Base-by-base conservation (phyloP, 768 basidiomycete species). In the Brasilioporus rufonigricans region DNA sequence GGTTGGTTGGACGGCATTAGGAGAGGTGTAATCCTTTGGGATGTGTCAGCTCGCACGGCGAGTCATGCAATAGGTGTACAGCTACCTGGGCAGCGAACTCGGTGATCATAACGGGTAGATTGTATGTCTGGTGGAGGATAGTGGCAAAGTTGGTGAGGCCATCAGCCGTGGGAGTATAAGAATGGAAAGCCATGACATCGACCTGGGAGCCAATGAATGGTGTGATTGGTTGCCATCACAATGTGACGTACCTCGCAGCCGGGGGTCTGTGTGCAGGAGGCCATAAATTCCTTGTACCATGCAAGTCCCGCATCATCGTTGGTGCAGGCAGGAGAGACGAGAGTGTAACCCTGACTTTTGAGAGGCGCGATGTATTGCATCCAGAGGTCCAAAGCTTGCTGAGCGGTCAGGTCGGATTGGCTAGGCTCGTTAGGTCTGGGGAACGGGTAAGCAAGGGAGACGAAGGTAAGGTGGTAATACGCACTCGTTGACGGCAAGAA, bases 401-500 rank as follows among this genome's bases (percentile, higher is more conserved):
- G 4, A 5, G 89, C 78, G 33, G 52, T 46, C 67, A 93, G 75
- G 74, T 87, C 79, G 53, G 85, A 76, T 70, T 95, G 88, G 1
- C 72, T 72, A 0, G 52, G 3, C 56, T 86, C 75, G 58, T 95
- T 84, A 26, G 90, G 90, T 67, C 93, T 94, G 18, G 19, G 24
- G 12, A 31, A 26, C 18, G 5, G 19, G 16, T 70, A 39, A 53
- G 45, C 23, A 19, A 8, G 32, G 21, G 27, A 7, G 14, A 56
- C 49, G 19, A 57, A 47, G 48, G 26, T 21, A 48, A 29, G 7
- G 7, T 5, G 3, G 16, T 5, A 47, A 40, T 21, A 58, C 84
- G 12, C 55, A 92, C 93, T 93, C 93, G 64, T 96, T 97, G 66
- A 79, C 71, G 50, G 84, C 87, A 21, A 88, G 27, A 9, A 29